phyloP scores from a whole-genome alignment of 2,329 filamentous ascomycete genomes.

The Cercospora berteroae region DNA sequence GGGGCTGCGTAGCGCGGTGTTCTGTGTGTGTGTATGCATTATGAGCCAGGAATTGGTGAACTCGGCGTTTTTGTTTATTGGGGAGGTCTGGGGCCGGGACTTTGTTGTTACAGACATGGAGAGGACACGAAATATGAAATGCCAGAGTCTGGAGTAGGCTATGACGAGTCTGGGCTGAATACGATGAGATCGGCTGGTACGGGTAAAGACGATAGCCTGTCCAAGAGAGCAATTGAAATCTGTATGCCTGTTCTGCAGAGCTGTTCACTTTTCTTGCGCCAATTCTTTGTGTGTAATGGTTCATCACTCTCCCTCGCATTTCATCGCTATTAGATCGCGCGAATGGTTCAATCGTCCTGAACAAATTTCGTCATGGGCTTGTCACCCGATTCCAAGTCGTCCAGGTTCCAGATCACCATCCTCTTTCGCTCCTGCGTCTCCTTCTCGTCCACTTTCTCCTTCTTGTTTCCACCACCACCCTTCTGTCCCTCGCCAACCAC shows the following conservation, averaged over 20 bases:
- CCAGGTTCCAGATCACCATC: too few species aligned
- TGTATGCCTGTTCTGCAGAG: not conserved
- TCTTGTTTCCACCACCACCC: not conserved
- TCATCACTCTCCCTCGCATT: not conserved
- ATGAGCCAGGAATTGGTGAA: slow-evolving; percentile 1
- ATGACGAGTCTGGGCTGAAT: not conserved
- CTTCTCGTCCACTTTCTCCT: not conserved
- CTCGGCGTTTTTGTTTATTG: not conserved
- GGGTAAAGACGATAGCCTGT: not conserved
- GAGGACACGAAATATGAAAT: not conserved
- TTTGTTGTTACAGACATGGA: not conserved
- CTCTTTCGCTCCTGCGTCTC: too few species aligned
- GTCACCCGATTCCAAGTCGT: too few species aligned
- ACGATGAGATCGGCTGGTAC: not conserved
- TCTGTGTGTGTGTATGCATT: slow-evolving; percentile 3
- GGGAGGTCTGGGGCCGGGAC: not conserved
- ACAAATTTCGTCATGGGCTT: too few species aligned
- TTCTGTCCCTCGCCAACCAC: not conserved
- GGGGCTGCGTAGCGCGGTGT: not conserved
- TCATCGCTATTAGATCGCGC: too few species aligned
- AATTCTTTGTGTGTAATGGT: not conserved
- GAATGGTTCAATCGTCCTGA: too few species aligned
- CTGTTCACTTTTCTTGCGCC: not conserved
- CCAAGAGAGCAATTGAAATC: not conserved
- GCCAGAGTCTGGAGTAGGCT: not conserved